Base-by-base conservation (phyloP, 1,284 basidiomycete species). In the Exobasidium rhododendri region DNA sequence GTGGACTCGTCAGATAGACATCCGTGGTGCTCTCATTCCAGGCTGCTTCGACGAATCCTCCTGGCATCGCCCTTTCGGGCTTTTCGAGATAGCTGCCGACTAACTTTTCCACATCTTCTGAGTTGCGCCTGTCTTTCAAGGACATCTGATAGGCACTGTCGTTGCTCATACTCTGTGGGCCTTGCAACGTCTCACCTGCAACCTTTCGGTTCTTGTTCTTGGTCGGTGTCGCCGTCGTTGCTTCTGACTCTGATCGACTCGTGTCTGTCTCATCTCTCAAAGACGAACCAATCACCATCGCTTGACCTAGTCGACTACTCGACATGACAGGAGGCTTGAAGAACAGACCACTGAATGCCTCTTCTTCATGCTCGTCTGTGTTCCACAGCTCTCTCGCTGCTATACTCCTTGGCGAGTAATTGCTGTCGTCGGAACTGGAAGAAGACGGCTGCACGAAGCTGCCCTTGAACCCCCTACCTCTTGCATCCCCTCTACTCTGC, bases 361-460 rank as follows among this genome's bases (percentile, higher is more conserved):
- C 52, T 22, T 55, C 52, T 17, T 11, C 40, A 55, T 55, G 32
- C 4, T 55, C 40, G 17, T 55, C 52, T 29, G 52, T 55, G 28
- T 55, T 55, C 52, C 52, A 55, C 11, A 55, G 28, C 29, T 50
- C 47, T 24, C 47, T 24, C 7, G 29, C 47, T 10, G 47, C 22
- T 10, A 31, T 14, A 31, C 47, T 50, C 20, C 29, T 50, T 24
- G 24, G 47, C 24, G 24, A 26, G 47, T 50, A 50, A 31, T 31
- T 50, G 20, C 47, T 50, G 20, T 31, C 29, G 20, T 50, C 47
- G 10, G 47, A 50, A 24, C 24, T 26, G 7, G 47, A 50, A 10
- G 47, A 7, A 31, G 47, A 40, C 35, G 7, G 35, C 7, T 10
- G 7, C 7, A 17, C 35, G 17, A 40, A 40, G 35, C 17, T 40